Evolutionary conservation across 2,329 filamentous ascomycete genomes (phyloP).

Genomic region (Elsinoe ampelina): DNA sequence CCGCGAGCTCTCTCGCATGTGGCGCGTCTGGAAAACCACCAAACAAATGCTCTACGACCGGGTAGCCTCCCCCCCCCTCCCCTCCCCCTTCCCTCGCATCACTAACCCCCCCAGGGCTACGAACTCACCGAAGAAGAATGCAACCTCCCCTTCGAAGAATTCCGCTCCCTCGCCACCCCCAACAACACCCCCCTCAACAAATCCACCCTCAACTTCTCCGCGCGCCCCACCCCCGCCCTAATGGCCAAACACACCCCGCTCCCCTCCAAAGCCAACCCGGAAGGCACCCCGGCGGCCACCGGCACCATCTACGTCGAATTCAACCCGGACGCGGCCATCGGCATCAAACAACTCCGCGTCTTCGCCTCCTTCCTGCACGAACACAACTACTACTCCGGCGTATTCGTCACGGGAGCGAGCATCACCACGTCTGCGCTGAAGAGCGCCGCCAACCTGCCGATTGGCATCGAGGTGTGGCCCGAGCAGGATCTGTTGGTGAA

Average conservation of each 20-base stretch:
- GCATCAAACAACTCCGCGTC: constrained; percentile 82
- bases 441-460: constrained; percentile 66
- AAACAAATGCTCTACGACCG: constrained; percentile 92
- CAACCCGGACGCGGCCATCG: constrained; percentile 66
- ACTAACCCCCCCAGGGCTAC: constrained; percentile 59
- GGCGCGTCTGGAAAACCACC: constrained; percentile 87
- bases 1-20: constrained; percentile 53
- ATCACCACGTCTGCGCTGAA: constrained; percentile 83
- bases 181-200: constrained; percentile 59
- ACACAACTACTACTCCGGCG: constrained; percentile 78
- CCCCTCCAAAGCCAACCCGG: constrained; percentile 58
- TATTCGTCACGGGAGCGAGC: constrained; percentile 75
- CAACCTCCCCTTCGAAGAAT: constrained; percentile 74
- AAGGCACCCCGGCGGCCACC: constrained; percentile 51
- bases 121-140: constrained; percentile 84
- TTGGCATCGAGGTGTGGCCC: constrained; percentile 86
- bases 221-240: constrained; percentile 76
- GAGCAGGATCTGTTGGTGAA: constrained; percentile 96
- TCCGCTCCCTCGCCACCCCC: constrained; percentile 62
- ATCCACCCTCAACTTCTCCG: constrained; percentile 76
- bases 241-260: constrained; percentile 71
- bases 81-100: constrained; percentile 13
- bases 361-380: constrained; percentile 76
- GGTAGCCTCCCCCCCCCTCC: constrained; percentile 42
- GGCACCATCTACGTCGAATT: constrained; percentile 94